A percentile compares a stretch with the other conserved stretches of the same genome.
phyloP scores from a whole-genome alignment of 192 early-diverging fungal genomes.

The Geosiphon pyriformis region DNA sequence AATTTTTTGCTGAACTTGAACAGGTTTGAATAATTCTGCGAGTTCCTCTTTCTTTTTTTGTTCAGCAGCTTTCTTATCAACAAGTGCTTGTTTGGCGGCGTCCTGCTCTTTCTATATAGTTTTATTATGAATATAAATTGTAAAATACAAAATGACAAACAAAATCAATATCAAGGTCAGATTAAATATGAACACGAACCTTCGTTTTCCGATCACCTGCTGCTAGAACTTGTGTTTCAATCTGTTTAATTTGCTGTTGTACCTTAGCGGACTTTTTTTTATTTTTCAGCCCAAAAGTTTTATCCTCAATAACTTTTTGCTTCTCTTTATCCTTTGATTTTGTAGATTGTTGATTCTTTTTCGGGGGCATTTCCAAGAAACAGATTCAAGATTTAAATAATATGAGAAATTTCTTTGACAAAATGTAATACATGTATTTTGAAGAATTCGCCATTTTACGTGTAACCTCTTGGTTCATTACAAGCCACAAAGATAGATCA shows the following conservation, averaged over 20 bases:
- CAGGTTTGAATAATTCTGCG: constrained; percentile 84
- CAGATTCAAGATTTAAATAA: too few relatives aligned
- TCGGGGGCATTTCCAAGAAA: constrained; percentile 83
- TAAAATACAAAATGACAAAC: background rate
- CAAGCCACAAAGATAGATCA: too few relatives aligned
- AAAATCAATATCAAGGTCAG: constrained; percentile 7
- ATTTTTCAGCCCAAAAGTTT: constrained; percentile 98
- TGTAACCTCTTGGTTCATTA: too few relatives aligned
- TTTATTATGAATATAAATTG: background rate
- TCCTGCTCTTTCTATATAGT: constrained; percentile 55
- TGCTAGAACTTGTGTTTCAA: constrained; percentile 73
- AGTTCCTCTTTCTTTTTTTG: constrained; percentile 88
- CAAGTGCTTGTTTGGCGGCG: constrained; percentile 53
- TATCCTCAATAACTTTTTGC: constrained; percentile 86
- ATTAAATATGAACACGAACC: constrained; percentile 28
- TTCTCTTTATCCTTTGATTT: constrained; percentile 64
- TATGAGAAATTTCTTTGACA: too few relatives aligned
- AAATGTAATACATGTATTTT: too few relatives aligned
- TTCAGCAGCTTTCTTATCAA: constrained; percentile 70
- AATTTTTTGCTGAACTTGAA: constrained; percentile 83
- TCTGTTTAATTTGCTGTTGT: constrained; percentile 83
- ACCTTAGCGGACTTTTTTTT: constrained; percentile 97
- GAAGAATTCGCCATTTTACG: too few relatives aligned
- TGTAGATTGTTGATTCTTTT: constrained; percentile 50
- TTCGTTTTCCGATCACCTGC: constrained; percentile 49